phyloP scores from a whole-genome alignment of 805 yeast species.

The Zygosaccharomyces gambellarensis region DNA sequence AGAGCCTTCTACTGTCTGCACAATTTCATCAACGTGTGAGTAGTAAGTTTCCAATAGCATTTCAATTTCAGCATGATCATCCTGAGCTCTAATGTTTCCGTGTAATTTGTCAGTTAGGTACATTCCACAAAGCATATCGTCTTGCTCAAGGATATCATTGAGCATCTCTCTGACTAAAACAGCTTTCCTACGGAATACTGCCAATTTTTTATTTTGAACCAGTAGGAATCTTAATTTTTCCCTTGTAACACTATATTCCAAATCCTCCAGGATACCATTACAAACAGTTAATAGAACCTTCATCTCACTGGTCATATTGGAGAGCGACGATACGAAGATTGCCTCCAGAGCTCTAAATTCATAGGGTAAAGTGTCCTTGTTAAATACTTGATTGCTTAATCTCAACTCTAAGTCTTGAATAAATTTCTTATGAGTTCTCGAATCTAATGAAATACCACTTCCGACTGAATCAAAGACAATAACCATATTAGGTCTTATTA shows the following conservation, averaged over 20 bases:
- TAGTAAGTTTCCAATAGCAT: slow-evolving; percentile 86
- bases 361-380: slow-evolving; percentile 54
- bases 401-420: slow-evolving; percentile 22
- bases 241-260: slow-evolving; percentile 79
- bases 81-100: slow-evolving; percentile 45
- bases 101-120: slow-evolving; percentile 61
- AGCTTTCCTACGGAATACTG: slow-evolving; percentile 81
- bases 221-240: slow-evolving; percentile 71
- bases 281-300: slow-evolving; percentile 75
- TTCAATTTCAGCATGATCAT: slow-evolving; percentile 84
- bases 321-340: slow-evolving; percentile 71
- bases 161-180: slow-evolving; percentile 74
- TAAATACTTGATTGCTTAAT: slow-evolving; percentile 23
- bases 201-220: slow-evolving; percentile 77
- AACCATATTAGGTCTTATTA: slow-evolving; percentile 68
- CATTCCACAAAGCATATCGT: slow-evolving; percentile 78
- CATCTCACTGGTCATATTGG: slow-evolving; percentile 80
- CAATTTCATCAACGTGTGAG: slow-evolving; percentile 88
- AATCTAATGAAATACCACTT: slow-evolving; percentile 24
- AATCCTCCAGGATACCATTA: slow-evolving; percentile 63
- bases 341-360: slow-evolving; percentile 90
- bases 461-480: slow-evolving; percentile 60
- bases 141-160: slow-evolving; percentile 81
- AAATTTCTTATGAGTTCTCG: slow-evolving; percentile 27
- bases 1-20: slow-evolving; percentile 76